A percentile compares a stretch with the other conserved stretches of the same genome.
Evolutionary conservation across 345 rosid genomes (phyloP).

Genomic region (Cardamine resedifolia): DNA sequence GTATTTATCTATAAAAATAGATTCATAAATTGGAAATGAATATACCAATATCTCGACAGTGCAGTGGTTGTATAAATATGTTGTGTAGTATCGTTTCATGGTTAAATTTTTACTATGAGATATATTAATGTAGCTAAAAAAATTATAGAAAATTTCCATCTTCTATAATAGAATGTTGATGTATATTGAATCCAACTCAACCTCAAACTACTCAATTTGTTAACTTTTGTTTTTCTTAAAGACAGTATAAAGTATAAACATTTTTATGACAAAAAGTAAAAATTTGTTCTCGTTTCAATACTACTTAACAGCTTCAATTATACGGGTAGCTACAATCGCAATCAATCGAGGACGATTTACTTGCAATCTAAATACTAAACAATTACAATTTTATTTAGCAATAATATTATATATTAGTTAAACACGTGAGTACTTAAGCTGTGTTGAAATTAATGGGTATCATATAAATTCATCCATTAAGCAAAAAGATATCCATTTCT

Average conservation of each 20-base stretch:
- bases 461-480: not conserved
- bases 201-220: not conserved
- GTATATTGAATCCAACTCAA: not conserved
- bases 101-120: too few species aligned
- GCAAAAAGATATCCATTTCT: not conserved
- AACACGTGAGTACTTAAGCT: not conserved
- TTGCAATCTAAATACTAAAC: not conserved
- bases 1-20: not conserved
- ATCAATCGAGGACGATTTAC: not conserved
- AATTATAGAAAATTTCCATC: not conserved
- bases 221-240: too few species aligned
- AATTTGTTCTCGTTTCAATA: not conserved
- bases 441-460: not conserved
- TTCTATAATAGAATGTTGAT: not conserved
- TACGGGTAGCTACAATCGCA: not conserved
- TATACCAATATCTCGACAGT: not conserved
- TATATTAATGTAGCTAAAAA: too few species aligned
- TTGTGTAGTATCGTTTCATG: not conserved
- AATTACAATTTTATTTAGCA: not conserved
- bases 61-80: not conserved
- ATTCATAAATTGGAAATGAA: not conserved
- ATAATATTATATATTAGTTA: not conserved
- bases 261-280: not conserved
- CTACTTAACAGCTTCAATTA: too few species aligned
- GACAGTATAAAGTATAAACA: not conserved